Conservation (phyloP, 1,284 basidiomycete genomes). For the Xerocomus amazonicus region DNA sequence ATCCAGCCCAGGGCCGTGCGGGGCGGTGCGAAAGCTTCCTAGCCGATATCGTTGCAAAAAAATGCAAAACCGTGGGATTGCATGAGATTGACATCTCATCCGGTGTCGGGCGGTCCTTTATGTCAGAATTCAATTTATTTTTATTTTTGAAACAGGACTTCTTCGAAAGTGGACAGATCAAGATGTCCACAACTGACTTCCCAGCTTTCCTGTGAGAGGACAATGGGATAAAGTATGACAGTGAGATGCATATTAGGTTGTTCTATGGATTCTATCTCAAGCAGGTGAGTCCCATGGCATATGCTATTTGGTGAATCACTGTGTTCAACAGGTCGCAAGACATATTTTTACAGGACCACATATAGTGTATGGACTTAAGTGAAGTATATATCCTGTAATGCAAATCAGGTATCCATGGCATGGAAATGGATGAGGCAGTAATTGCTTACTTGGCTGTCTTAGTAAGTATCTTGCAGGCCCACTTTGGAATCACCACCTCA, state of each 20-base stretch:
- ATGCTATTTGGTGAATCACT: background rate
- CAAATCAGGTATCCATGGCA: background rate
- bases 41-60: no score
- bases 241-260: background rate
- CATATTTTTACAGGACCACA: constrained; percentile 5
- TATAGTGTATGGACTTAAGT: background rate
- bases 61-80: no score
- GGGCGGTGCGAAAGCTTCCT: no score
- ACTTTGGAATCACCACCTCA: background rate
- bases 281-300: background rate
- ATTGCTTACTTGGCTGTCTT: background rate
- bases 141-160: background rate
- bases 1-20: no score
- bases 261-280: background rate
- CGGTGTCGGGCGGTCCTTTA: no score
- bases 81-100: no score
- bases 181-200: background rate
- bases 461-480: background rate
- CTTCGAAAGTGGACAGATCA: background rate
- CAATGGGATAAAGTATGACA: background rate
- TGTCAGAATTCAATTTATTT: no score
- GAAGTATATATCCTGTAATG: background rate
- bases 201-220: background rate
- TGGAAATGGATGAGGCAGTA: background rate
- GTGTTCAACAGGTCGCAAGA: background rate